Conservation (phyloP, 2,329 filamentous ascomycete genomes). For the Chalaropsis thielavioides region DNA sequence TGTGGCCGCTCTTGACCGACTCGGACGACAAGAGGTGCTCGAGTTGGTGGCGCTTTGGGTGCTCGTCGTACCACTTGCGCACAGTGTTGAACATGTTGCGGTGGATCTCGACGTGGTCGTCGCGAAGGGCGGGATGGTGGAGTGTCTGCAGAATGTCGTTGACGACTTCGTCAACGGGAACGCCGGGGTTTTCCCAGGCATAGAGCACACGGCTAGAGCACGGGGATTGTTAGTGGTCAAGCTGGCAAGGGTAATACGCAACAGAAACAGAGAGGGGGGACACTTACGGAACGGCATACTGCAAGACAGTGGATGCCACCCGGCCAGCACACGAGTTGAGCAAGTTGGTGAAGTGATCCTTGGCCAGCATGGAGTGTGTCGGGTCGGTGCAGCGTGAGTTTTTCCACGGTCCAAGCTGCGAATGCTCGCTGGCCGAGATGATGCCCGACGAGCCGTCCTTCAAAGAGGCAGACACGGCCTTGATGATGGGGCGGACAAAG, state of each 20-base stretch:
- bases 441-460: constrained; percentile 71
- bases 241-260: constrained; percentile 20
- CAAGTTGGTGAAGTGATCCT: constrained; percentile 71
- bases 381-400: constrained; percentile 62
- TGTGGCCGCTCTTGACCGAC: constrained; percentile 68
- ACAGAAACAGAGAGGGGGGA: constrained; percentile 21
- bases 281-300: constrained; percentile 71
- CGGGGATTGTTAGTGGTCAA: constrained; percentile 1
- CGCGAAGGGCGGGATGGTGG: constrained; percentile 75
- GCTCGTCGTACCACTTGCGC: constrained; percentile 60
- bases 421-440: constrained; percentile 52
- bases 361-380: constrained; percentile 69
- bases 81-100: constrained; percentile 80
- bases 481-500: constrained; percentile 84
- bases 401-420: constrained; percentile 69
- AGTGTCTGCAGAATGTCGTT: constrained; percentile 70
- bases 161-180: constrained; percentile 70
- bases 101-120: constrained; percentile 65
- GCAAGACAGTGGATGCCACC: constrained; percentile 59
- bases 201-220: constrained; percentile 52
- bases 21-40: constrained; percentile 67
- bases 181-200: constrained; percentile 78
- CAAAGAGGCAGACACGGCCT: constrained; percentile 65
- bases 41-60: constrained; percentile 51
- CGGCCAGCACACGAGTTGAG: constrained; percentile 64